phyloP scores from a whole-genome alignment of 345 rosid genomes.

The Adansonia digitata region DNA sequence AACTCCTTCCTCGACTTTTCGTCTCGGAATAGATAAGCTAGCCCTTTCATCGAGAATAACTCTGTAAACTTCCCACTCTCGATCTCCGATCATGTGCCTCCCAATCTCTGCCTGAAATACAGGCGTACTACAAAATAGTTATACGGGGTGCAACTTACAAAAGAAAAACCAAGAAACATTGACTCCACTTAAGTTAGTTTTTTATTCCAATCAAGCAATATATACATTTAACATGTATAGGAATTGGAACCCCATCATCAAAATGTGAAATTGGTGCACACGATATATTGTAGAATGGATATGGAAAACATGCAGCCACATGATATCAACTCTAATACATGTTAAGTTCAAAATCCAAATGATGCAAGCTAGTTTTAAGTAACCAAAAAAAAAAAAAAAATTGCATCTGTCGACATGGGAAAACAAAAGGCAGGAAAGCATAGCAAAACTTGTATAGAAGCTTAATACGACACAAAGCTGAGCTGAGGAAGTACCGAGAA shows the following conservation, averaged over 20 bases:
- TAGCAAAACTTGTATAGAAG: background rate
- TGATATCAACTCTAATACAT: background rate
- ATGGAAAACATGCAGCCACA: background rate
- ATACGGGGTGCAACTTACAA: background rate
- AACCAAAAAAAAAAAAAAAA: background rate
- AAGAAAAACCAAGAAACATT: background rate
- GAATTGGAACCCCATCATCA: background rate
- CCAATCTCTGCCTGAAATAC: conserved; percentile 69
- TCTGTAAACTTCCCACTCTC: conserved; percentile 91
- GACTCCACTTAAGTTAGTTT: background rate
- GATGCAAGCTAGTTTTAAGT: conserved; percentile 1
- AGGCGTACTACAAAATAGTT: background rate
- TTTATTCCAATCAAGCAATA: background rate
- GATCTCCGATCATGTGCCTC: conserved; percentile 59
- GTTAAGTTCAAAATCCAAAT: conserved; percentile 1
- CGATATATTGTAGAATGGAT: background rate
- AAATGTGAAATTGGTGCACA: background rate
- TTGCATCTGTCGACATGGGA: background rate
- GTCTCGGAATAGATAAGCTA: conserved; percentile 34
- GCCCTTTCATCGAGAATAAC: conserved; percentile 76
- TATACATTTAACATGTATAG: background rate
- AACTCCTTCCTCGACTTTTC: conserved; percentile 64
- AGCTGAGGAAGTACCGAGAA: conserved; percentile 66
- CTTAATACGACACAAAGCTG: background rate
- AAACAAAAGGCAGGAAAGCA: background rate